These are phyloP conservation scores for Desmodesmus armatus DNA, from an alignment of 139 green algal species.

Conservation along the genomic window DNA sequence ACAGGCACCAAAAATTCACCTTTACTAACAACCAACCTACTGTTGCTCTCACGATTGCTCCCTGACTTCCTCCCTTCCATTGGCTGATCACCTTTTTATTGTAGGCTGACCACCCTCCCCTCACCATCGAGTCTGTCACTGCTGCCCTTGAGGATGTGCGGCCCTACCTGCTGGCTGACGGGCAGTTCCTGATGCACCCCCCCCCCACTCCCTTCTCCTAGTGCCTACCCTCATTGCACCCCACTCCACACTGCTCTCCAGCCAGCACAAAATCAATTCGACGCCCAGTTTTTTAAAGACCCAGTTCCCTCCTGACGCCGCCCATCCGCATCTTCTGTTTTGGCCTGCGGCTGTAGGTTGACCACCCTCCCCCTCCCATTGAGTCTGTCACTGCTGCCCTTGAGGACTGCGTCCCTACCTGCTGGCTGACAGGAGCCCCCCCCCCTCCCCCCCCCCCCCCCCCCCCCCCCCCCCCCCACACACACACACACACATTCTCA, in stretches of 20 bases:
- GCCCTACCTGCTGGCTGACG: background rate
- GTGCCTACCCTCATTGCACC: background rate
- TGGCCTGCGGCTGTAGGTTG: background rate
- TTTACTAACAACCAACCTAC: no score
- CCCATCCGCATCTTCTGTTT: background rate
- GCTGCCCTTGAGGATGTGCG: background rate
- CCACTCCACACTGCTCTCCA: background rate
- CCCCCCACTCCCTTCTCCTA: background rate
- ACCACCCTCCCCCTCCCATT: background rate
- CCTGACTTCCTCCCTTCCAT: no score
- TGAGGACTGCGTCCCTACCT: constrained; percentile 94
- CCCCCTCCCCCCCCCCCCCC: no score
- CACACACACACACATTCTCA: no score
- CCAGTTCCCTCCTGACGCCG: background rate
- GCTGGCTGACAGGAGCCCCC: constrained; percentile 94
- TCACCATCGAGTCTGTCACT: background rate
- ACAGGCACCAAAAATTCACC: background rate
- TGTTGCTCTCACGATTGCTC: no score
- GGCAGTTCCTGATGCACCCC: background rate
- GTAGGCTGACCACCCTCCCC: background rate
- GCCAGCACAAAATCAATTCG: background rate
- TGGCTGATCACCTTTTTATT: no score
- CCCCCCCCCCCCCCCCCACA: no score
- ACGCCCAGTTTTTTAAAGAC: background rate
- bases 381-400: constrained; percentile 74